Conservation (phyloP, 2,329 filamentous ascomycete genomes). For the Albophoma yamanashiensis region DNA sequence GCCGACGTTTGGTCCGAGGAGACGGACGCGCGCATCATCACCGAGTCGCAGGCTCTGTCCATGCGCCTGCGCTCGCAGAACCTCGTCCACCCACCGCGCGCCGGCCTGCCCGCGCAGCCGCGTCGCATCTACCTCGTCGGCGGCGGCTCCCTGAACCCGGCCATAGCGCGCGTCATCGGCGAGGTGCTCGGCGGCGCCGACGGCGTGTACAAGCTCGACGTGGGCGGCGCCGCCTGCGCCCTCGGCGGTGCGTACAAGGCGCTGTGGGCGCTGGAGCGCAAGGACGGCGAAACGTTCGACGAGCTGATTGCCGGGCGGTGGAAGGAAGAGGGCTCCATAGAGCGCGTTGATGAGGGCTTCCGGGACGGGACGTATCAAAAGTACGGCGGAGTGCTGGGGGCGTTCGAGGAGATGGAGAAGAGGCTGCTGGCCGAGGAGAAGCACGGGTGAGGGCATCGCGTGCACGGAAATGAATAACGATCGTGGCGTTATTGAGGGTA, state of each 20-base stretch:
- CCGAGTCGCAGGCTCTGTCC: constrained; percentile 91
- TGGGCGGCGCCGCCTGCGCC: constrained; percentile 91
- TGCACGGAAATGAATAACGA: not conserved
- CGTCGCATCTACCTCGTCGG: constrained; percentile 89
- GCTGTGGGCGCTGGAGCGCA: constrained; percentile 76
- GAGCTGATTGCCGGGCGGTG: constrained; percentile 75
- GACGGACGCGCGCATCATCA: constrained; percentile 73
- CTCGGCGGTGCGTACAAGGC: constrained; percentile 93
- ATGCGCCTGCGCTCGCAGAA: constrained; percentile 75
- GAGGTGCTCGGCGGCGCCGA: constrained; percentile 83
- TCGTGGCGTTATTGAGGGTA: not conserved
- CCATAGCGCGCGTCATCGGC: constrained; percentile 75
- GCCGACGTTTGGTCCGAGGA: constrained; percentile 33
- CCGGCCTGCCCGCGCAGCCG: constrained; percentile 65
- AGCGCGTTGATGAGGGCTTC: constrained; percentile 77
- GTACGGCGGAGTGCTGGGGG: constrained; percentile 68
- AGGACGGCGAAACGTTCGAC: constrained; percentile 67
- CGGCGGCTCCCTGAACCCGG: constrained; percentile 79
- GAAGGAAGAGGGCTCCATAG: constrained; percentile 74
- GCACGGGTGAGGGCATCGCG: not conserved
- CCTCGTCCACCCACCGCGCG: constrained; percentile 51
- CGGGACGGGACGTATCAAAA: constrained; percentile 59
- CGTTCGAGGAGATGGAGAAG: constrained; percentile 68
- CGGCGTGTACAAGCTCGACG: constrained; percentile 86
- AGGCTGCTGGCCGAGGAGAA: constrained; percentile 40